Evolutionary conservation across 2,329 filamentous ascomycete species (phyloP).

Genomic region (Aureobasidium sp.): DNA sequence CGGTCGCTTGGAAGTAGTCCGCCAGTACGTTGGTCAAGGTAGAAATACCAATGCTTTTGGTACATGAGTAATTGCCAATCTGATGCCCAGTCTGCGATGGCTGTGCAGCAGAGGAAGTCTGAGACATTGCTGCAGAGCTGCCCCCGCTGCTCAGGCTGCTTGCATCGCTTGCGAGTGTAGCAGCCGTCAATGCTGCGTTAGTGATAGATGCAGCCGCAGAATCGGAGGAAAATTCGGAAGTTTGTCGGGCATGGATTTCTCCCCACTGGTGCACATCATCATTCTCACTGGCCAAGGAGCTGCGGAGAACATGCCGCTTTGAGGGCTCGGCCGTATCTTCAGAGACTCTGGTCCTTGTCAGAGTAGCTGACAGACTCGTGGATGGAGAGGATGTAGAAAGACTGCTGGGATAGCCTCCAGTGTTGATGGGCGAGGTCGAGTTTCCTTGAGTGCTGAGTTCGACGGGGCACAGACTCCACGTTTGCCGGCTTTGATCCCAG

Average conservation of each 20-base stretch:
- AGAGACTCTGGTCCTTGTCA: background rate
- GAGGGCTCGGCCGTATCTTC: background rate
- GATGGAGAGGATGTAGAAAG: constrained; percentile 14
- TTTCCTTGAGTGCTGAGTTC: constrained; percentile 30
- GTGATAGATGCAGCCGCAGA: background rate
- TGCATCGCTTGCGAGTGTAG: background rate
- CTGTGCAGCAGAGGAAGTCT: background rate
- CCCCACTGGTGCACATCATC: background rate
- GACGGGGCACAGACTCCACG: constrained; percentile 57
- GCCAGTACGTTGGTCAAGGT: constrained; percentile 44
- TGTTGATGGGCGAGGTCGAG: constrained; percentile 14
- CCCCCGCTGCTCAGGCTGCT: background rate
- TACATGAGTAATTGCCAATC: constrained; percentile 49
- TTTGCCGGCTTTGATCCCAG: constrained; percentile 49
- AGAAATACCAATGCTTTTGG: constrained; percentile 43
- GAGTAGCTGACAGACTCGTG: constrained; percentile 3
- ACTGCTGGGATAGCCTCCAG: constrained; percentile 12
- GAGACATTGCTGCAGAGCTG: background rate
- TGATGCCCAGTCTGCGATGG: constrained; percentile 24
- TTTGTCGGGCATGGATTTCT: background rate
- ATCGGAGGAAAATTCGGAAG: constrained; percentile 3
- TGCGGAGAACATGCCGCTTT: background rate
- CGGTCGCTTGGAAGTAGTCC: constrained; percentile 48
- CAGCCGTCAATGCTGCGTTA: background rate
- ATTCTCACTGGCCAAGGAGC: background rate